Conservation (phyloP, 805 yeast genomes). For the Kluyveromyces lactis region DNA sequence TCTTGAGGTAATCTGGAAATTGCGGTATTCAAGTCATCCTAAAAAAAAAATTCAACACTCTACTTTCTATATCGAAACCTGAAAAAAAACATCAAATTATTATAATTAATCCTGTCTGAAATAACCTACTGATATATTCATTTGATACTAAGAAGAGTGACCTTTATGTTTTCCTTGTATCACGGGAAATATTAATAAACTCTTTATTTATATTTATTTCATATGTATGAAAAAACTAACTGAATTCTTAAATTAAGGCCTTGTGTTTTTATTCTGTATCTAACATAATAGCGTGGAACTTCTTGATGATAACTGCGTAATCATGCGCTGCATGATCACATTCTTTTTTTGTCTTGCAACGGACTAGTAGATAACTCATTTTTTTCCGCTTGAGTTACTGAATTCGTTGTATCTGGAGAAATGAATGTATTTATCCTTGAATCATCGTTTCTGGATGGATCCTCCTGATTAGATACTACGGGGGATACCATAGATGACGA, state of each 20-base stretch:
- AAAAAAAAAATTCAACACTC: too few species aligned
- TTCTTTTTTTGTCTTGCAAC: neutral
- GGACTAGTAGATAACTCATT: neutral
- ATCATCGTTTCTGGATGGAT: neutral
- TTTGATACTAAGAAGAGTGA: neutral
- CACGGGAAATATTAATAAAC: neutral
- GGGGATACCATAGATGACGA: neutral
- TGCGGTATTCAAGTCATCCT: too few species aligned
- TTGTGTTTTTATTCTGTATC: neutral
- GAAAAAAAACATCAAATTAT: constrained; percentile 1
- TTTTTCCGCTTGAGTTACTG: neutral
- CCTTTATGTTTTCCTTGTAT: too few species aligned
- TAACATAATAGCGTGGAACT: too few species aligned
- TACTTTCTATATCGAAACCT: too few species aligned
- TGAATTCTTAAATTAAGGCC: neutral
- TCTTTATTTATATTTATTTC: constrained; percentile 3
- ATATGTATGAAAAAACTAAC: constrained; percentile 2
- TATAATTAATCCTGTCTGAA: neutral
- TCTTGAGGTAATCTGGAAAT: too few species aligned
- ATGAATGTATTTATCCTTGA: neutral
- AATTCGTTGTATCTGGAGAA: neutral
- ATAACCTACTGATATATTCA: constrained; percentile 1
- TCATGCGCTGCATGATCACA: too few species aligned
- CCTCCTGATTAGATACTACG: neutral
- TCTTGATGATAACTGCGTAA: too few species aligned